A percentile compares a stretch with the other conserved stretches of the same genome.
Evolutionary conservation across 345 rosid species (phyloP).

Genomic region (Erysimum cheiranthoides): DNA sequence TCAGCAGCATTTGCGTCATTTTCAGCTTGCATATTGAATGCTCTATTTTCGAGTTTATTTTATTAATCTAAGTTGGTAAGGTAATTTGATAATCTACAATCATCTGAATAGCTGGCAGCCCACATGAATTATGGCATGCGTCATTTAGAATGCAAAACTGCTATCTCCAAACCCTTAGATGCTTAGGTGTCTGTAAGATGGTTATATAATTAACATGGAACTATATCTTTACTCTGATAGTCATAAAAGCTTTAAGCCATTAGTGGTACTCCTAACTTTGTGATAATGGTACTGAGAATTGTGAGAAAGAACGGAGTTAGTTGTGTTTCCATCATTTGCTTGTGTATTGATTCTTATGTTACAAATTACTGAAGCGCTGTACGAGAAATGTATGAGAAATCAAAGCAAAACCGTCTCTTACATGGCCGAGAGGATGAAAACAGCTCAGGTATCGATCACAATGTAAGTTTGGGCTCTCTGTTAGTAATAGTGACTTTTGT

Average conservation of each 20-base stretch:
- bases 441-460: slow-evolving; percentile 56
- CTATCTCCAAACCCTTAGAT: slow-evolving; percentile 6
- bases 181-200: slow-evolving; percentile 28
- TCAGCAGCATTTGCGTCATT: slow-evolving; percentile 26
- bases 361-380: slow-evolving; percentile 78
- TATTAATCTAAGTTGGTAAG: slow-evolving; percentile 14
- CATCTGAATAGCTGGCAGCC: slow-evolving; percentile 14
- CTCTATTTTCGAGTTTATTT: slow-evolving; percentile 16
- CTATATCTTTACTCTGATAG: slow-evolving; percentile 14
- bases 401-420: slow-evolving; percentile 84
- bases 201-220: slow-evolving; percentile 19
- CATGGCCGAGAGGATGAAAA: slow-evolving; percentile 63
- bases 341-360: slow-evolving; percentile 34
- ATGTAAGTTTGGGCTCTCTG: slow-evolving; percentile 56
- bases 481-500: slow-evolving; percentile 8
- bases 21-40: slow-evolving; percentile 30
- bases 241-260: neutral
- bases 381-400: slow-evolving; percentile 86
- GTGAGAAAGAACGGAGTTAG: slow-evolving; percentile 17
- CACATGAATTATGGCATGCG: slow-evolving; percentile 26
- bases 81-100: slow-evolving; percentile 7
- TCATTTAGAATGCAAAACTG: slow-evolving; percentile 22
- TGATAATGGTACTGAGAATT: neutral
- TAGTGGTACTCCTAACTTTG: slow-evolving; percentile 7
- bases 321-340: slow-evolving; percentile 22